Evolutionary conservation across 2,329 filamentous ascomycete genomes (phyloP), one percentile per base, ranked within the genome.

Genomic region (Hawksworthiomyces lignivorus): DNA sequence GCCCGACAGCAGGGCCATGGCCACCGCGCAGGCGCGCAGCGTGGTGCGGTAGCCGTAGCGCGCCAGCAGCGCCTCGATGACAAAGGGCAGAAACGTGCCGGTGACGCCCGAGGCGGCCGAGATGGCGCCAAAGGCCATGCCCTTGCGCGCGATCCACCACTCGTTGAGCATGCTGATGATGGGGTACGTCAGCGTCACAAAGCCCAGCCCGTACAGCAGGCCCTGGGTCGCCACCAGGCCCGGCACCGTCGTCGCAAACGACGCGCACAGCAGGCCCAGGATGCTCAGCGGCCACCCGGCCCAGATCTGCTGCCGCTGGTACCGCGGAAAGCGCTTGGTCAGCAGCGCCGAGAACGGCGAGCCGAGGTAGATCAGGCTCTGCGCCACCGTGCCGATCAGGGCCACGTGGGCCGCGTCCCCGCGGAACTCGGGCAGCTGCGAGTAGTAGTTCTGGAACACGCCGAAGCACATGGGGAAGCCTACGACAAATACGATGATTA

Each of bases 401-500:
- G 24, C 8, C 8, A 26, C 12, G 24, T 26, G 2, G 24, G 24
- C 24, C 12, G 24, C 24, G 12, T 26, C 12, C 8, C 24, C 24
- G 2, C 8, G 8, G 24, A 85, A 85, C 2, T 75, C 72, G 5
- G 68, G 67, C 44, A 80, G 68, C 2, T 65, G 71, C 27, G 67
- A 72, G 56, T 86, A 86, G 57, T 83, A 82, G 39, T 80, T 70
- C 50, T 85, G 80, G 53, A 87, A 85, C 19, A 87, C 70, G 32
- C 82, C 82, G 55, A 80, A 87, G 0, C 78, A 70, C 43, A 80
- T 79, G 0, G 79, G 75, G 43, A 85, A 84, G 3, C 80, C 80
- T 39, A 17, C 12, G 14, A n/a, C 2, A 30, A 2, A n/a, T 30
- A 14, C 9, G 15, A 26, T 26, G 12, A 26, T 8, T 8, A 26